Evolutionary conservation across 1,284 basidiomycete genomes (phyloP).

Genomic region (Puccinia hordei): DNA sequence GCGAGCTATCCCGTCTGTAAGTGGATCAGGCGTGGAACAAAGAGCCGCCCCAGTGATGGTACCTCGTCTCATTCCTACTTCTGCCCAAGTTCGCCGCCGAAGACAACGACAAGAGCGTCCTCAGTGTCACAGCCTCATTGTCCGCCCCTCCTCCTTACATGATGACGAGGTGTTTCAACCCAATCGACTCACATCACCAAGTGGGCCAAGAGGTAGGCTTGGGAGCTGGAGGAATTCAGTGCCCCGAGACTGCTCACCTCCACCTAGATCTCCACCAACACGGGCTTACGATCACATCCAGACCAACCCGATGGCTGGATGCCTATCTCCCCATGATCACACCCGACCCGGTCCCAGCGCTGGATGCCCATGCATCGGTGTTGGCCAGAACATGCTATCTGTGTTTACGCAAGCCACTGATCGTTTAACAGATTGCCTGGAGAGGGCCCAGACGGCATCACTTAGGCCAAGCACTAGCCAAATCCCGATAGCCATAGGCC

Average conservation of each 20-base stretch:
- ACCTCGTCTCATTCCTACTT: not conserved
- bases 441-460: not conserved
- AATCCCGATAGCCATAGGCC: not conserved
- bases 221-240: slow-evolving; percentile 2
- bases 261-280: not conserved
- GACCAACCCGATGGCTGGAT: not conserved
- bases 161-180: slow-evolving; percentile 3
- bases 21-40: not conserved
- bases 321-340: too few species aligned
- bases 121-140: not conserved
- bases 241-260: not conserved
- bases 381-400: not conserved
- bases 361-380: too few species aligned
- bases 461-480: not conserved
- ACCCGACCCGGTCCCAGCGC: not conserved
- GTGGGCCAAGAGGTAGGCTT: not conserved
- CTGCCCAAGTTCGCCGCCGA: not conserved
- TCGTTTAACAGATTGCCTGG: not conserved
- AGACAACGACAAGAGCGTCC: not conserved
- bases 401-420: not conserved
- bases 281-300: not conserved
- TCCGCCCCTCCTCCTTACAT: not conserved
- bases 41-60: not conserved
- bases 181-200: not conserved
- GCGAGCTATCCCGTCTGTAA: not conserved